Base-by-base conservation (phyloP, 768 basidiomycete genomes). In the Russula virescens region DNA sequence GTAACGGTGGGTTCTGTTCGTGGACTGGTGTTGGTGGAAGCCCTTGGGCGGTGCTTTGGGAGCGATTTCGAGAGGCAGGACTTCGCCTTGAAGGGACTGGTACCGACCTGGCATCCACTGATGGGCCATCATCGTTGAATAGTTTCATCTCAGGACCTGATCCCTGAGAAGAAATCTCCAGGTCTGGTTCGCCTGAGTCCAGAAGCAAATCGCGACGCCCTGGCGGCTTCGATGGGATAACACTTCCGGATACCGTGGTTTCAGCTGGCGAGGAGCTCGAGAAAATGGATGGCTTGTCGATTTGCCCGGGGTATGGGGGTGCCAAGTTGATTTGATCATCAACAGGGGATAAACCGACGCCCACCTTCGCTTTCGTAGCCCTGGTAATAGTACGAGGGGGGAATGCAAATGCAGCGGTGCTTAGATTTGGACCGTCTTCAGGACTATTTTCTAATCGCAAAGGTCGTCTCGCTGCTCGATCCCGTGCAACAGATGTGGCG, bases 321-420 rank as follows among this genome's bases (percentile, higher is more conserved):
- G 35, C 28, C 11, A 18, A 35, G 11, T 58, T 54, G n/a, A 18
- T 18, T 31, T 61, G 60, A 28, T 62, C 64, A 8, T 58, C 64
- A 26, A 52, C 26, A 9, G 25, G 42, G 14, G 57, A 19, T 25
- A 51, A 46, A 11, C 46, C 47, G 5, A 21, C 55, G 46, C 47
- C 51, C 35, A 45, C 10, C 52, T 47, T 62, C 26, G 61, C 31
- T 28, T 47, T 61, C 46, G 60, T 35, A 21, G 60, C 75, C 74
- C 25, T 72, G 26, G 74, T 70, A 9, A 66, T 58, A 19, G 71
- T 65, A 38, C 77, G 73, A 1, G 77, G 73, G 35, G 84, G 84
- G 60, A 86, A 84, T 0, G 78, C 80, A 55, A 86, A 85, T 47
- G 77, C 75, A 21, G 76, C 74, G 52, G 79, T 81, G 65, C 77